Evolutionary conservation across 768 basidiomycete genomes (phyloP), one percentile per base, ranked within the genome.

Genomic region (Dacryopinax spathularia): DNA sequence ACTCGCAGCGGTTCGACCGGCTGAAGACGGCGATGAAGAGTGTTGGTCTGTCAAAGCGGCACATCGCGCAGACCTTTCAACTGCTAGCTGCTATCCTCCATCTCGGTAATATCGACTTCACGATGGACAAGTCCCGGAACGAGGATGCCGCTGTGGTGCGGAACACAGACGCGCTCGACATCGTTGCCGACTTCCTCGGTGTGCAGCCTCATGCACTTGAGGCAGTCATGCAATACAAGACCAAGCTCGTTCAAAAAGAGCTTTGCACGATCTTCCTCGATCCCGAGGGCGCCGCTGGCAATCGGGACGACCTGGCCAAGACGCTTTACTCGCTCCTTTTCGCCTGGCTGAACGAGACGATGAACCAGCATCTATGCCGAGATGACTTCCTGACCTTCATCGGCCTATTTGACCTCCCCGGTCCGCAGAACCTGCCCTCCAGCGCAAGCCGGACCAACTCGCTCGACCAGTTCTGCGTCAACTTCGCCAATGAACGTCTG

Each of bases 211-310:
- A 80, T 1, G 83, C 83, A 0, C 80, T 98, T 16, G 93, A 95
- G 72, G 80, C 79, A 1, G 81, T 89, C 0, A 78, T 99, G 39
- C 89, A 91, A 0, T 95, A 93, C 82, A 89, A 87, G 76, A 93
- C 91, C 0, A 90, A 89, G 73, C 77, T 97, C 63, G 84, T 97
- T 71, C 89, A 91, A 73, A 96, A 93, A 76, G 94, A 98, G 75
- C 79, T 96, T n/a, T 96, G 92, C 74, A 96, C 93, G 0, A 86
- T 96, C 29, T 96, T 98, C 77, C 82, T 98, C 44, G 94, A 98
- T 71, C 85, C 89, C 0, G 94, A 98, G 70, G 90, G 89, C 62
- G 91, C 95, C 1, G 86, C 90, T 0, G 87, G 89, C 70, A 96
- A 97, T 68, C 80, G 94, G 44, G 95, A 98, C 70, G 91, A 95